A percentile compares a stretch with the other conserved stretches of the same genome.
These are phyloP conservation scores for Trichosporon sp. DNA, from an alignment of 1,284 basidiomycete species.

Conservation along the genomic window DNA sequence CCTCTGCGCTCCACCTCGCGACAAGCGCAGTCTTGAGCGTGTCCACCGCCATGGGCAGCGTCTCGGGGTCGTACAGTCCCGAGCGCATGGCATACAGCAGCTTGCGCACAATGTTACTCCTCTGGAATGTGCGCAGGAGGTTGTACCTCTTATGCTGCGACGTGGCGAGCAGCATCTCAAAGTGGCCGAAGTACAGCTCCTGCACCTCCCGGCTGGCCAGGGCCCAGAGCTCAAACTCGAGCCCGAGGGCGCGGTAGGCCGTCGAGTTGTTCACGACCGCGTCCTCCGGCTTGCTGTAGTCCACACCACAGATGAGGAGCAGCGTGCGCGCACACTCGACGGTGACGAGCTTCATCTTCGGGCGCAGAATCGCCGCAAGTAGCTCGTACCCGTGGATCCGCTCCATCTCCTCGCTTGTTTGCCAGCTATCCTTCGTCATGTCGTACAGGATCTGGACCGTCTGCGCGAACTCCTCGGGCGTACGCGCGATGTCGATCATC, in stretches of 20 bases:
- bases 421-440: conserved; percentile 79
- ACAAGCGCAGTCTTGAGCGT: conserved; percentile 42
- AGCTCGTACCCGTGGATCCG: conserved; percentile 86
- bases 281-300: conserved; percentile 75
- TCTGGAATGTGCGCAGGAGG: conserved; percentile 65
- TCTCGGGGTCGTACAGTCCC: conserved; percentile 67
- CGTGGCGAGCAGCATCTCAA: conserved; percentile 68
- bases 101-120: conserved; percentile 72
- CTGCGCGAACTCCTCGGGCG: conserved; percentile 70
- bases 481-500: conserved; percentile 77
- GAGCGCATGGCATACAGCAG: conserved; percentile 79
- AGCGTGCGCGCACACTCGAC: conserved; percentile 73
- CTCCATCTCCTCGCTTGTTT: conserved; percentile 90
- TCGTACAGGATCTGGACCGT: conserved; percentile 74
- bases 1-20: conserved; percentile 53
- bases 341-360: conserved; percentile 74
- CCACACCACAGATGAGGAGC: conserved; percentile 80
- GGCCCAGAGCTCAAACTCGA: conserved; percentile 91
- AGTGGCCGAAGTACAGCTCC: conserved; percentile 72
- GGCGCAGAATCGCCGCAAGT: conserved; percentile 71
- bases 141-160: conserved; percentile 78
- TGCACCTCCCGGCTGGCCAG: conserved; percentile 70
- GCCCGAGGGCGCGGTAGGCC: conserved; percentile 78
- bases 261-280: conserved; percentile 80
- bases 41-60: conserved; percentile 62